Evolutionary conservation across 805 yeast species (phyloP).

Genomic region (Priceomyces haplophilus): DNA sequence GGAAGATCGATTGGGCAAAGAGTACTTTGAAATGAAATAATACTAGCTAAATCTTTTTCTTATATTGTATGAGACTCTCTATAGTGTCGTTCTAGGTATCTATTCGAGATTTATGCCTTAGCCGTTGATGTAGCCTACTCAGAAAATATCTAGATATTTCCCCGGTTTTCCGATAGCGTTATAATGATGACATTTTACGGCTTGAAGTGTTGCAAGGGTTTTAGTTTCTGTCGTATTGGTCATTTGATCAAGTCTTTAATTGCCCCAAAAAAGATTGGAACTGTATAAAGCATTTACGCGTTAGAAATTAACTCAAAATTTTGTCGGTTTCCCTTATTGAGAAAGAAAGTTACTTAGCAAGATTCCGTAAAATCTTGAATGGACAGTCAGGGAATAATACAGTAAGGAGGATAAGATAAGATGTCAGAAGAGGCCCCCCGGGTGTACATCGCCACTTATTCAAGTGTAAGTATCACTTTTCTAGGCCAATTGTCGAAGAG

Average conservation of each 20-base stretch:
- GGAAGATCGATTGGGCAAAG: constrained; percentile 24
- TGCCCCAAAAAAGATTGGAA: constrained; percentile 2
- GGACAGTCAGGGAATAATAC: constrained; percentile 1
- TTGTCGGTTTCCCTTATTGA: constrained; percentile 4
- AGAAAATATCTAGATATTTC: too few relatives aligned
- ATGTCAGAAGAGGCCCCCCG: constrained; percentile 34
- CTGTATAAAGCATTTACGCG: constrained; percentile 5
- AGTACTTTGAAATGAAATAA: background rate
- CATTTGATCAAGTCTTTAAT: background rate
- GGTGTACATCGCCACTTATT: constrained; percentile 45
- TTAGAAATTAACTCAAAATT: constrained; percentile 4
- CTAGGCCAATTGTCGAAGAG: background rate
- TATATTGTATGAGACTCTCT: too few relatives aligned
- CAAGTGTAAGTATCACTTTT: constrained; percentile 33
- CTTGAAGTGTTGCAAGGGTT: too few relatives aligned
- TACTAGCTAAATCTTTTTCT: background rate
- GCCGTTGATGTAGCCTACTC: background rate
- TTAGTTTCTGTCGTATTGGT: too few relatives aligned
- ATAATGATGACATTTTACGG: too few relatives aligned
- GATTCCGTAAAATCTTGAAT: constrained; percentile 3
- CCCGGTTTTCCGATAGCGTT: too few relatives aligned
- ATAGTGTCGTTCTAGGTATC: background rate
- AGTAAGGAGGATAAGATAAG: background rate
- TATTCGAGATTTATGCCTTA: background rate
- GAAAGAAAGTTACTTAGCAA: constrained; percentile 1